Percentiles rank a stretch among this genome's conserved stretches.
phyloP scores from a whole-genome alignment of 2,329 filamentous ascomycete species.

The Curvularia lunata region DNA sequence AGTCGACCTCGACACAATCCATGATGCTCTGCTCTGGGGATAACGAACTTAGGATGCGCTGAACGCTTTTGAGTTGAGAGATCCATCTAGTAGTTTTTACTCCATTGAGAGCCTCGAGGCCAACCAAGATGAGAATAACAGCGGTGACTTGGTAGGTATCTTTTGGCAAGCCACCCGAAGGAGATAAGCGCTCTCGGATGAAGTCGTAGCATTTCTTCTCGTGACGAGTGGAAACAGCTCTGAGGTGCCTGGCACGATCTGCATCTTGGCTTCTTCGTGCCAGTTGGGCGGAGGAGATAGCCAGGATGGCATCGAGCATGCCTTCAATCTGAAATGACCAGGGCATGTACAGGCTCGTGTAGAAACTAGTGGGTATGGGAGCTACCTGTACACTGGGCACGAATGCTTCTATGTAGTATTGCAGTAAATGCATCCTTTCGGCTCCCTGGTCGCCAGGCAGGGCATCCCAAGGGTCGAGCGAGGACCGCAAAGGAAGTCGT shows the following conservation, averaged over 20 bases:
- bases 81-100: conserved; percentile 45
- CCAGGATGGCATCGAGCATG: conserved; percentile 46
- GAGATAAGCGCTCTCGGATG: conserved; percentile 39
- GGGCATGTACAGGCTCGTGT: conserved; percentile 46
- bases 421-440: conserved; percentile 40
- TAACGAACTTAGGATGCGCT: conserved; percentile 38
- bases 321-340: conserved; percentile 47
- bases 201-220: conserved; percentile 44
- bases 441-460: conserved; percentile 33
- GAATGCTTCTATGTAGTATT: conserved; percentile 46
- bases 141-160: conserved; percentile 45
- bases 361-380: conserved; percentile 44
- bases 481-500: conserved; percentile 23
- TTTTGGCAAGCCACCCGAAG: conserved; percentile 30
- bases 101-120: conserved; percentile 46
- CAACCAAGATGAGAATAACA: conserved; percentile 44
- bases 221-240: conserved; percentile 39
- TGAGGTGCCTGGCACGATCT: conserved; percentile 39
- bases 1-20: conserved; percentile 43
- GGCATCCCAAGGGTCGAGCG: conserved; percentile 42
- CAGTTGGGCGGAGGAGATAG: conserved; percentile 45
- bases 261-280: conserved; percentile 36
- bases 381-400: conserved; percentile 48
- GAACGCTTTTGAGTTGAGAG: conserved; percentile 44
- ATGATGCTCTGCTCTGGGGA: conserved; percentile 32